Evolutionary conservation across 768 basidiomycete genomes (phyloP).

Genomic region (Lactarius vividus): DNA sequence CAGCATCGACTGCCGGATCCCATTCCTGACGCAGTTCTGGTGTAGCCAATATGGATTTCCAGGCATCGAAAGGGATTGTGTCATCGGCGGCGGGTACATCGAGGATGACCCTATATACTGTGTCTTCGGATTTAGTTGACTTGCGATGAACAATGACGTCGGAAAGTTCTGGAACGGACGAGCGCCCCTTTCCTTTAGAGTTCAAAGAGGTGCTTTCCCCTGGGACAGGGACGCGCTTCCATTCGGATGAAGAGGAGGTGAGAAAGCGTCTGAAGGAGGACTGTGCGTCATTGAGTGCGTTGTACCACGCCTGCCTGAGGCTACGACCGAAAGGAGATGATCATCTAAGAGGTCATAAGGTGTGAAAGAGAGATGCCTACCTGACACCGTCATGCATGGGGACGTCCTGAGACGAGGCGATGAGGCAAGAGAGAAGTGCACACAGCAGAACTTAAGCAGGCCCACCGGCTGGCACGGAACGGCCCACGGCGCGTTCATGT

Average conservation of each 20-base stretch:
- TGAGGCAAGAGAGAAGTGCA: constrained; percentile 9
- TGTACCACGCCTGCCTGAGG: constrained; percentile 79
- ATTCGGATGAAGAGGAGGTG: constrained; percentile 66
- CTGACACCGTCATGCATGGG: constrained; percentile 53
- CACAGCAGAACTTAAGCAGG: constrained; percentile 1
- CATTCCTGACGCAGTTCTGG: constrained; percentile 87
- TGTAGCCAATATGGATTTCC: constrained; percentile 78
- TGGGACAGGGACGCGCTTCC: constrained; percentile 72
- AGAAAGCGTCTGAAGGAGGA: constrained; percentile 75
- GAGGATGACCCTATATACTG: constrained; percentile 75
- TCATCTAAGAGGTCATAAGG: neutral
- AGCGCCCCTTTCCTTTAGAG: constrained; percentile 62
- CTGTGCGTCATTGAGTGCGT: constrained; percentile 72
- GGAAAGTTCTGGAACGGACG: constrained; percentile 54
- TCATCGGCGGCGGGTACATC: constrained; percentile 68
- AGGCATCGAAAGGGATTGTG: constrained; percentile 62
- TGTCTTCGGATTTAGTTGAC: constrained; percentile 64
- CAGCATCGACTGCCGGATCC: constrained; percentile 91
- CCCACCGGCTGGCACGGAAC: neutral
- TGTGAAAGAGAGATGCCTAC: constrained; percentile 35
- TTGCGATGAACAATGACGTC: constrained; percentile 81
- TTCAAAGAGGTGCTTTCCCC: constrained; percentile 39
- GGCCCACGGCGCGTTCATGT: constrained; percentile 14
- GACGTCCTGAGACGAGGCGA: neutral
- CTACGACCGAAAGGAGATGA: constrained; percentile 38